Base-by-base conservation (phyloP, 345 rosid species). In the Physaria fendleri region DNA sequence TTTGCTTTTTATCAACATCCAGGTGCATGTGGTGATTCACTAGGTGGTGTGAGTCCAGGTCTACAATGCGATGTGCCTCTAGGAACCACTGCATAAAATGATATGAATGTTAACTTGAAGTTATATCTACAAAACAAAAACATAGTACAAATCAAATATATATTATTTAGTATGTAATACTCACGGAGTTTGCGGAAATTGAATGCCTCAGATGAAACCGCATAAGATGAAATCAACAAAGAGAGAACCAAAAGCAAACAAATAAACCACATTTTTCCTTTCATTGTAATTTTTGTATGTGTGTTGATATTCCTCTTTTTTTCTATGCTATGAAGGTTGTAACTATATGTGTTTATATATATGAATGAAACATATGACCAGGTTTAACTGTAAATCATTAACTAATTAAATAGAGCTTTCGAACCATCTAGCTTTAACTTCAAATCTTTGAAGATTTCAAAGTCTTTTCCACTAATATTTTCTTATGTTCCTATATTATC, bases 151-250 rank as follows among this genome's bases (percentile, higher is more conserved):
- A 17, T 42, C 40, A 34, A 42, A 25, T 25, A 25, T 25, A 25
- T 30, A 30, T 30, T 3, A 30, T 37, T 55, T 14, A 8, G 28
- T 57, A 57, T 41, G 45, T 55, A 56, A 18, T 20, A 58, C 65
- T 59, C 44, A 59, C 65, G 4, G 65, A 44, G 54, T 59, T 43
- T 58, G 30, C 64, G 20, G 64, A 46, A 4, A 11, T 60, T 60
- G 33, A 32, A 22, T 21, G 65, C 33, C 23, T 59, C 22, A 32
- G 43, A 5, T 11, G 16, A 45, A 59, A 30, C 32, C 42, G 18
- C 18, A 59, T 44, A 45, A 11, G 33, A 44, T 33, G 43, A 32
- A 8, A 47, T 6, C 6, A 35, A 12, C 25, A 47, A 34, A 25
- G 38, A 48, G 22, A 62, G 29, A 49, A 27, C 10, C 22, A 38